phyloP scores from a whole-genome alignment of 108 stramenopile genomes.

The Nitzschia sp. region DNA sequence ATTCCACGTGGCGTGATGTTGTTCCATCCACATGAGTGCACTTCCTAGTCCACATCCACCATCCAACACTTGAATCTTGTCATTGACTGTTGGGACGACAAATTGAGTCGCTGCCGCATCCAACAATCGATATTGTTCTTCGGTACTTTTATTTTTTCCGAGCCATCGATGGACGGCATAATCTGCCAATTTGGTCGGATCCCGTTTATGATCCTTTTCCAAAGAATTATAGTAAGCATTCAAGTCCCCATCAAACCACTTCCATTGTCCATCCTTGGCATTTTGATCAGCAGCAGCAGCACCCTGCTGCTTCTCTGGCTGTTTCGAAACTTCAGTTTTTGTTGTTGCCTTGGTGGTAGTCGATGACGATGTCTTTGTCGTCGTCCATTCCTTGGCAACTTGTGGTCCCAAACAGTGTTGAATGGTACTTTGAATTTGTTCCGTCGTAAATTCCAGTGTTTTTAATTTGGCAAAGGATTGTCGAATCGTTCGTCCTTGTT shows the following conservation, averaged over 20 bases:
- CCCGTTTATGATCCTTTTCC: constrained; percentile 45
- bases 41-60: constrained; percentile 58
- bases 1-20: constrained; percentile 38
- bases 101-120: constrained; percentile 14
- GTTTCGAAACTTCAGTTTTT: not conserved
- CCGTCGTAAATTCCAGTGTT: not conserved
- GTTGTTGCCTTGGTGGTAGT: not conserved
- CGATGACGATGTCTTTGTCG: constrained; percentile 1
- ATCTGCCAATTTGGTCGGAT: constrained; percentile 39
- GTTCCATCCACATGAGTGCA: constrained; percentile 59
- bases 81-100: not conserved
- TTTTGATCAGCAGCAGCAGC: not conserved
- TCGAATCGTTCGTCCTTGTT: constrained; percentile 28
- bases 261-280: constrained; percentile 35
- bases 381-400: not conserved
- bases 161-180: constrained; percentile 70
- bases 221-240: constrained; percentile 60
- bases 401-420: not conserved
- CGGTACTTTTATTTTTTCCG: constrained; percentile 38
- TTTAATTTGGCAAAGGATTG: constrained; percentile 34
- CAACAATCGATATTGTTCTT: constrained; percentile 49
- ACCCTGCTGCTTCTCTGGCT: too few species aligned
- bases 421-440: constrained; percentile 13
- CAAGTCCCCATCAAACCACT: constrained; percentile 57
- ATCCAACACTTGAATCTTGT: constrained; percentile 45